Percentiles rank a stretch among this genome's conserved stretches.
These are phyloP conservation scores for Reticulascus tulasneorum DNA, from an alignment of 2,329 filamentous ascomycete genomes.

Conservation along the genomic window DNA sequence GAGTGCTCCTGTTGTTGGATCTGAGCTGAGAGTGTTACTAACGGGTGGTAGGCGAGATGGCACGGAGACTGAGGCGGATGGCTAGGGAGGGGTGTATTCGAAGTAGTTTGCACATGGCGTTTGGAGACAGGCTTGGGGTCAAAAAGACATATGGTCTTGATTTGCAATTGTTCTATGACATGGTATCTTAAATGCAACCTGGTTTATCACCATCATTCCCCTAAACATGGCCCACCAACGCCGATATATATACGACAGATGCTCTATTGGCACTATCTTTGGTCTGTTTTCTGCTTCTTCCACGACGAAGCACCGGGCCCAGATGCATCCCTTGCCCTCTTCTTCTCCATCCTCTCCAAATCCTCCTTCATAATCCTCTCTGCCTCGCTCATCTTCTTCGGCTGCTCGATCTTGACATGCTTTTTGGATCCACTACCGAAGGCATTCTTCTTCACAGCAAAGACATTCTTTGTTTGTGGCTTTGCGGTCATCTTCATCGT, in stretches of 20 bases:
- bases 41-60: slow-evolving; percentile 46
- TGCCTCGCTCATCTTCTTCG: slow-evolving; percentile 83
- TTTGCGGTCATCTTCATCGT: slow-evolving; percentile 65
- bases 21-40: not conserved
- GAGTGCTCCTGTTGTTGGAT: slow-evolving; percentile 20
- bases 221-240: too few species aligned
- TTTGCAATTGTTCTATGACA: slow-evolving; percentile 8
- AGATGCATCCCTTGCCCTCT: slow-evolving; percentile 49
- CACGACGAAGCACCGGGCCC: slow-evolving; percentile 42
- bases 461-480: slow-evolving; percentile 73
- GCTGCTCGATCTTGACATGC: slow-evolving; percentile 49
- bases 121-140: slow-evolving; percentile 14
- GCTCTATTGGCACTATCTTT: slow-evolving; percentile 3
- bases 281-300: slow-evolving; percentile 47
- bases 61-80: slow-evolving; percentile 47
- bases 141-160: slow-evolving; percentile 7
- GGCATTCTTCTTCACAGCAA: slow-evolving; percentile 67
- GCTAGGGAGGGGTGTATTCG: slow-evolving; percentile 17
- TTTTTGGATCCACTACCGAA: slow-evolving; percentile 60
- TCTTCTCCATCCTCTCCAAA: slow-evolving; percentile 70
- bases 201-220: not conserved
- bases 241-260: too few species aligned
- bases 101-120: slow-evolving; percentile 22
- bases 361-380: slow-evolving; percentile 88
- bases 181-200: slow-evolving; percentile 23